Base-by-base conservation (phyloP, 108 stramenopile species). In the Cylindrotheca closterium region DNA sequence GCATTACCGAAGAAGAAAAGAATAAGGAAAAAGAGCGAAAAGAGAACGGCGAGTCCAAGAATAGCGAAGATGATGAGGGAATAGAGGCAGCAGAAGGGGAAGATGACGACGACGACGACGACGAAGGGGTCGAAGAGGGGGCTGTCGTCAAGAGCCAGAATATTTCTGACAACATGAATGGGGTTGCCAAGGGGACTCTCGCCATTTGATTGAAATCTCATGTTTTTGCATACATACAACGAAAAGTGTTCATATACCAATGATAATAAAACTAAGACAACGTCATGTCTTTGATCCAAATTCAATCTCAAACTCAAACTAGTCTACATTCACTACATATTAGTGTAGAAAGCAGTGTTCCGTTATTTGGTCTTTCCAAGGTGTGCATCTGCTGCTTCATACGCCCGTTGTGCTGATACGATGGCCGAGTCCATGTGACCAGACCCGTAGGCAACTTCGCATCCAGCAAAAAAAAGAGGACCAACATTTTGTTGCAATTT, bases 41-140 rank as follows among this genome's bases (percentile, higher is more conserved):
- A 4, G 50, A 18, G n/a, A 51, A 18, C 19, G 22, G n/a, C 5
- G 19, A 51, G 22, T 4, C 50, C 7, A 51, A 5, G 7, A 15
- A 7, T 42, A 7, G 15, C 7, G 37, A 42, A 42, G 37, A 42
- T 42, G 37, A 42, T n/a, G 12, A 8, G 8, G 15, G 8, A 12
- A 15, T 12, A 45, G 42, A 45, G 12, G 42, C 12, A 15, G 42
- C 8, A 45, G 42, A 45, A 45, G 42, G 42, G 42, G 42, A 45
- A 22, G 58, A 58, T 33, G 58, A 37, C 5, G 58, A 37, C 34
- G 58, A n/a, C 18, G 34, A 58, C 18, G 58, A 58, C 5, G 58
- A 58, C 51, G 30, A 57, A 8, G 21, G 15, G 1, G 26, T 5
- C 1, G 17, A 29, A 57, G 18, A 31, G 17, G 12, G 1, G 3